Evolutionary conservation across 2,329 filamentous ascomycete genomes (phyloP), one percentile per base, ranked within the genome.

Genomic region (Pseudogymnoascus sp.): DNA sequence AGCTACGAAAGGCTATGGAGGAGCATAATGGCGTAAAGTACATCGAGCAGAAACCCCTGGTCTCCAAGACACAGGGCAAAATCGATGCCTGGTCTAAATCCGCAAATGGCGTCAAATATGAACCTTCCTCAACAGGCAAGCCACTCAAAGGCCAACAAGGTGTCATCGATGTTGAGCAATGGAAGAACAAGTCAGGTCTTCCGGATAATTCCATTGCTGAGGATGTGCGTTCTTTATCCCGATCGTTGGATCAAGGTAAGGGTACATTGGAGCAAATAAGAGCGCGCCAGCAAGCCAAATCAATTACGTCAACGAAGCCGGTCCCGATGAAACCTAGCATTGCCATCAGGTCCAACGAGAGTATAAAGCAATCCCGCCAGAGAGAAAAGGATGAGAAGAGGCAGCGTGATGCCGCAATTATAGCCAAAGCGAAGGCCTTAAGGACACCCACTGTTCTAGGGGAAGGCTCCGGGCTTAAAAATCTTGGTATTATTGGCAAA

Each of bases 401-500:
- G 63, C 87, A 83, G 71, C 81, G 87, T 69, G 88, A 92, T 70
- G 84, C 86, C 11, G 87, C 86, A 62, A 82, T 82, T 12, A 83
- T 92, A 67, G 89, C 89, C 2, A 82, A 80, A 65, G 84, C 90
- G 6, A 88, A 85, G 72, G 86, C 82, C 50, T 73, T 82, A 6
- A 75, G 80, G 58, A 77, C 80, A 62, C 75, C 80, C 66, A 71
- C 76, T 22, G 86, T 86, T n/a, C 76, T 82, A 7, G 87, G 90
- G 62, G 90, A 91, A 71, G 90, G 90, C 2, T 94, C 90, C 62
- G 91, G 89, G 18, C 75, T 94, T 8, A 81, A 83, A 64, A 87
- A 86, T 25, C 80, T 95, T 58, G 83, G 75, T 14, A 78, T 91
- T 1, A 78, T 83, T 61, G 90, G 90, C 62, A 94, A 93, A 74